Conservation (phyloP, 371 early-diverging fungal species). For the Neoconidiobolus thromboides region DNA sequence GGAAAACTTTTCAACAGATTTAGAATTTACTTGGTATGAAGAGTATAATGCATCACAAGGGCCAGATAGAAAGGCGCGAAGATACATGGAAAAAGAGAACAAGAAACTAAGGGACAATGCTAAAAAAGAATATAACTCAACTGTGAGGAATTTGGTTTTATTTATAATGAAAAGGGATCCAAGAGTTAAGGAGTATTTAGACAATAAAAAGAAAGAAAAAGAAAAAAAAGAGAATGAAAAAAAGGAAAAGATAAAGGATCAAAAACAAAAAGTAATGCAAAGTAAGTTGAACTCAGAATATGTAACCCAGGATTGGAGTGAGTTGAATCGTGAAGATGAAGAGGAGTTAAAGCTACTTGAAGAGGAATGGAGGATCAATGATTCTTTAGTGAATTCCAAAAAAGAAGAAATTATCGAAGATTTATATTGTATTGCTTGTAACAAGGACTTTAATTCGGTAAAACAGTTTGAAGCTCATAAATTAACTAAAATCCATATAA, state of each 20-base stretch:
- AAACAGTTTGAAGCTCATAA: slow-evolving; percentile 60
- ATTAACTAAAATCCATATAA: slow-evolving; percentile 50
- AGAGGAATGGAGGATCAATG: slow-evolving; percentile 18
- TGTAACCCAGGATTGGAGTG: slow-evolving; percentile 15
- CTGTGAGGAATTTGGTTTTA: slow-evolving; percentile 35
- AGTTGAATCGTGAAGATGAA: slow-evolving; percentile 9
- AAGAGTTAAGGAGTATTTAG: slow-evolving; percentile 20
- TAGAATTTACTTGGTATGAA: slow-evolving; percentile 81
- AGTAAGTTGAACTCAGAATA: slow-evolving; percentile 12
- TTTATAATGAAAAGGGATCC: slow-evolving; percentile 64
- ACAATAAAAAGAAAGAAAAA: not conserved
- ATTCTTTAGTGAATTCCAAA: not conserved
- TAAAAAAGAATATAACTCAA: slow-evolving; percentile 66
- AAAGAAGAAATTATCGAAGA: slow-evolving; percentile 18
- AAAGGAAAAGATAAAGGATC: slow-evolving; percentile 14
- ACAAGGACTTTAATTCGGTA: slow-evolving; percentile 52
- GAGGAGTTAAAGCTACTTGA: slow-evolving; percentile 34
- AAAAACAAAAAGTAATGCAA: too few species aligned
- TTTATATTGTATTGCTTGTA: slow-evolving; percentile 63
- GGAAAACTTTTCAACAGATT: slow-evolving; percentile 50
- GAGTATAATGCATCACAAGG: slow-evolving; percentile 64
- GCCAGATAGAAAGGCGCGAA: slow-evolving; percentile 55
- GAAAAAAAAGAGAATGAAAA: slow-evolving; percentile 14
- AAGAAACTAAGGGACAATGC: slow-evolving; percentile 62
- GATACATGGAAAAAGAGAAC: slow-evolving; percentile 87